Evolutionary conservation across 768 basidiomycete species (phyloP).

Genomic region (Macrocybe gigantea): DNA sequence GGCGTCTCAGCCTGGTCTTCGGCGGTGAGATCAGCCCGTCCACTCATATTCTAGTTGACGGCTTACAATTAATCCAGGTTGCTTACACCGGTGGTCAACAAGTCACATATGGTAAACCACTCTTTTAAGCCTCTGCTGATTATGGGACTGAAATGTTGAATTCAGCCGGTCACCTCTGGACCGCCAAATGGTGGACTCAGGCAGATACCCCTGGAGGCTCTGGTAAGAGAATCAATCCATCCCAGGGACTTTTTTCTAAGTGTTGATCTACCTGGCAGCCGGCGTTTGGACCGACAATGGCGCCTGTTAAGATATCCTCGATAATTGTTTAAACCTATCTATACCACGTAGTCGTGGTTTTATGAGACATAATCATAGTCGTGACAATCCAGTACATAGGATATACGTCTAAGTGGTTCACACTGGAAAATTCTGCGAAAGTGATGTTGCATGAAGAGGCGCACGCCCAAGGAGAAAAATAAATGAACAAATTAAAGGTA

Average conservation of each 20-base stretch:
- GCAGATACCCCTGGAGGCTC: slow-evolving; percentile 48
- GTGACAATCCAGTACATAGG: no score
- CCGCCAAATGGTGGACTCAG: slow-evolving; percentile 57
- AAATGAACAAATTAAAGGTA: slow-evolving; percentile 46
- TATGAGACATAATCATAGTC: neutral
- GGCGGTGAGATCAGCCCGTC: slow-evolving; percentile 18
- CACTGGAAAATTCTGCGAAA: neutral
- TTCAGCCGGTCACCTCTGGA: slow-evolving; percentile 49
- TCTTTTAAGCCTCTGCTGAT: neutral
- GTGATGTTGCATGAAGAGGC: neutral
- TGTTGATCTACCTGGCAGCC: slow-evolving; percentile 22
- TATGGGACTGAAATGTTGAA: neutral
- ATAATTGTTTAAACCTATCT: neutral
- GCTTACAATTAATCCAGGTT: slow-evolving; percentile 12
- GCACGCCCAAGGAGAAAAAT: neutral
- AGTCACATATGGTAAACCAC: slow-evolving; percentile 37
- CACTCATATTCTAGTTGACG: neutral
- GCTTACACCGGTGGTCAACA: slow-evolving; percentile 41
- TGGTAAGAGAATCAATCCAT: slow-evolving; percentile 24
- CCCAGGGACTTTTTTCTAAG: neutral
- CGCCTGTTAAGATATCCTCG: slow-evolving; percentile 28
- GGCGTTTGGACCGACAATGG: slow-evolving; percentile 51
- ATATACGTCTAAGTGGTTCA: no score
- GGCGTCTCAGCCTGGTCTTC: slow-evolving; percentile 46
- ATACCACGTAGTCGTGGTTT: neutral